phyloP scores from a whole-genome alignment of 1,284 basidiomycete genomes.

The Ganoderma meredithae region DNA sequence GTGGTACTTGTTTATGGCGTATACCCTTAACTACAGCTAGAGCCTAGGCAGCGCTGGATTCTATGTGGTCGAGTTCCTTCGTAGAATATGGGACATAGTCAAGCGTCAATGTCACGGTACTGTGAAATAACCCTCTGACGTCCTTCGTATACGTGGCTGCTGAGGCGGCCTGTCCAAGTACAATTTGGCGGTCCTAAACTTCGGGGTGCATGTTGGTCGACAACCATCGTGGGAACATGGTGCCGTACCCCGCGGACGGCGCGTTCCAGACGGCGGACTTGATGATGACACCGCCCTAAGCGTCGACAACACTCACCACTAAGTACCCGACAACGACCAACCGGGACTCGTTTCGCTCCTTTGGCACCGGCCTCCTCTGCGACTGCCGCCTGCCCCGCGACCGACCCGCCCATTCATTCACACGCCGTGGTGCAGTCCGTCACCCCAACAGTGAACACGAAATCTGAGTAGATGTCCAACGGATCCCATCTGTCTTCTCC shows the following conservation, averaged over 20 bases:
- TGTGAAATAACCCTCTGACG: too few species aligned
- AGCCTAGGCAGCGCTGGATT: too few species aligned
- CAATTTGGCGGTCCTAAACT: too few species aligned
- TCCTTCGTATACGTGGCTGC: too few species aligned
- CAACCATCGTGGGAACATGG: constrained; percentile 1
- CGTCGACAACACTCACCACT: not conserved
- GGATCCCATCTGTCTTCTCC: constrained; percentile 38
- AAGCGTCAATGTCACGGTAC: too few species aligned
- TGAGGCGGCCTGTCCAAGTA: too few species aligned
- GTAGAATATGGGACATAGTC: too few species aligned
- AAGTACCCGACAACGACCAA: not conserved
- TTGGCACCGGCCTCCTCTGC: not conserved
- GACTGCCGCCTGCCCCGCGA: not conserved
- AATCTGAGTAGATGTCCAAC: constrained; percentile 29
- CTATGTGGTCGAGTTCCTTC: too few species aligned
- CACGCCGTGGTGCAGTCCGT: not conserved
- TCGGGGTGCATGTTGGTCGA: too few species aligned
- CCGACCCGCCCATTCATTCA: constrained; percentile 4
- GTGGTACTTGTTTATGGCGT: too few species aligned
- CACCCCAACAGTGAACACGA: not conserved
- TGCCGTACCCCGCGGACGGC: not conserved
- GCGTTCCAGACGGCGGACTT: not conserved
- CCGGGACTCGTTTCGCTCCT: not conserved
- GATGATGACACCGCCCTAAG: not conserved
- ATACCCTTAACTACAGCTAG: too few species aligned